Percentiles rank a stretch among this genome's conserved stretches.
phyloP scores from a whole-genome alignment of 2,329 filamentous ascomycete species.

The Rutstroemia sp. region DNA sequence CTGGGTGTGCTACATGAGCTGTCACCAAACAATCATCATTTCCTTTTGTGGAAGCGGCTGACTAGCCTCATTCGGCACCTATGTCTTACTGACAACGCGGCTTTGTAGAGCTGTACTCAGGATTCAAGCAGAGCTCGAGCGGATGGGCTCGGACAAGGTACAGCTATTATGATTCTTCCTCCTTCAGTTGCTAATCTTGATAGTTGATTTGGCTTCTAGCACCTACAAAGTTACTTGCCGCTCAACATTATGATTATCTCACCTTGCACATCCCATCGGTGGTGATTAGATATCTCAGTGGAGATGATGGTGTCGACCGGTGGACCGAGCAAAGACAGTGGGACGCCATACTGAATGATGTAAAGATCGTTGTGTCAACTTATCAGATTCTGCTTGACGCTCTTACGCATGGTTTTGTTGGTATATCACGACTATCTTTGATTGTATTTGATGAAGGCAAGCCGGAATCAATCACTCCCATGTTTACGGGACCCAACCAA shows the following conservation, averaged over 20 bases:
- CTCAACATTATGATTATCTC: slow-evolving; percentile 58
- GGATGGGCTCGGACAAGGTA: slow-evolving; percentile 46
- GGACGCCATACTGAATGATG: slow-evolving; percentile 48
- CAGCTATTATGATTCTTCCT: background rate
- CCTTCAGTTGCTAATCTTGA: slow-evolving; percentile 9
- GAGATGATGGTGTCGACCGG: slow-evolving; percentile 50
- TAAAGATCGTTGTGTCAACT: slow-evolving; percentile 55
- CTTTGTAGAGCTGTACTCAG: slow-evolving; percentile 48
- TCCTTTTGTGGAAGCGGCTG: background rate
- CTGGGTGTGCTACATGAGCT: too few relatives aligned
- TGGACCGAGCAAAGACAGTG: slow-evolving; percentile 55
- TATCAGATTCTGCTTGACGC: slow-evolving; percentile 53
- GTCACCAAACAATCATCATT: background rate
- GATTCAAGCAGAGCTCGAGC: slow-evolving; percentile 57
- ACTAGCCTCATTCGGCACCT: background rate
- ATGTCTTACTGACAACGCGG: background rate
- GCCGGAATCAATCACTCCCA: background rate
- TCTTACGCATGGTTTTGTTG: slow-evolving; percentile 54
- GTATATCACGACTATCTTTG: slow-evolving; percentile 44
- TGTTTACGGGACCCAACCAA: background rate
- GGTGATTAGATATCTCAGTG: slow-evolving; percentile 45
- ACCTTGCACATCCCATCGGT: slow-evolving; percentile 48
- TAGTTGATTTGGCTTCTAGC: slow-evolving; percentile 65
- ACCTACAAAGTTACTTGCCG: slow-evolving; percentile 59
- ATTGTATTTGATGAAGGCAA: slow-evolving; percentile 61